phyloP scores from a whole-genome alignment of 352 stramenopile genomes.

The Phytophthora podocarpi region DNA sequence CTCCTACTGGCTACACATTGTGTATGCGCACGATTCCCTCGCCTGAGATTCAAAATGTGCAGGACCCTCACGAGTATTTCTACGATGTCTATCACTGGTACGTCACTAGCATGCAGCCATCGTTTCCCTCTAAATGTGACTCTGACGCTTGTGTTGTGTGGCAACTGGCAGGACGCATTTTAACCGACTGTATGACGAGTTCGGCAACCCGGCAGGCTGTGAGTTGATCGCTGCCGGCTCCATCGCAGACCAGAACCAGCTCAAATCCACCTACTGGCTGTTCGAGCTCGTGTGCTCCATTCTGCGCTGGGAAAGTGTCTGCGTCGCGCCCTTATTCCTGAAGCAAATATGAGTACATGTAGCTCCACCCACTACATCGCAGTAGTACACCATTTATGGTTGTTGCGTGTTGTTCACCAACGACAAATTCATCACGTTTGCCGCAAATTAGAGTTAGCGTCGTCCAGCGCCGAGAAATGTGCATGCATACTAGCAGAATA shows the following conservation, averaged over 20 bases:
- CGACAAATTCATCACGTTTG: conserved; percentile 2
- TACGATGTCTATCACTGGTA: conserved; percentile 71
- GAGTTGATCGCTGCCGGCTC: conserved; percentile 59
- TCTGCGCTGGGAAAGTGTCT: conserved; percentile 63
- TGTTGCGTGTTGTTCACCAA: conserved; percentile 5
- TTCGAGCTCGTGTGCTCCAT: conserved; percentile 54
- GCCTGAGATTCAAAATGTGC: conserved; percentile 51
- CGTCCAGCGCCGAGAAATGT: too few relatives aligned
- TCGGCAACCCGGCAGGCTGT: conserved; percentile 46
- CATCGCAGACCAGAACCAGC: conserved; percentile 47
- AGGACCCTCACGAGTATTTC: conserved; percentile 58
- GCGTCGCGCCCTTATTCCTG: conserved; percentile 58
- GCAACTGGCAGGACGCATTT: conserved; percentile 74
- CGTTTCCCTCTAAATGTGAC: neutral
- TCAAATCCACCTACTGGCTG: conserved; percentile 56
- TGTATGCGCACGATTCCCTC: conserved; percentile 70
- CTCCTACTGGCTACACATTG: conserved; percentile 54
- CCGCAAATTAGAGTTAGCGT: too few relatives aligned
- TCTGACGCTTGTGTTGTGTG: neutral
- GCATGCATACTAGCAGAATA: too few relatives aligned
- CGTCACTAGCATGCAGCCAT: too few relatives aligned
- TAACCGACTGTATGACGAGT: conserved; percentile 55
- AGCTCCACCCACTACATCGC: conserved; percentile 23
- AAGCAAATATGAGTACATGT: conserved; percentile 35
- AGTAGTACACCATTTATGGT: conserved; percentile 32